Base-by-base conservation (phyloP, 208 protist species). In the Trypanosoma brucei region DNA sequence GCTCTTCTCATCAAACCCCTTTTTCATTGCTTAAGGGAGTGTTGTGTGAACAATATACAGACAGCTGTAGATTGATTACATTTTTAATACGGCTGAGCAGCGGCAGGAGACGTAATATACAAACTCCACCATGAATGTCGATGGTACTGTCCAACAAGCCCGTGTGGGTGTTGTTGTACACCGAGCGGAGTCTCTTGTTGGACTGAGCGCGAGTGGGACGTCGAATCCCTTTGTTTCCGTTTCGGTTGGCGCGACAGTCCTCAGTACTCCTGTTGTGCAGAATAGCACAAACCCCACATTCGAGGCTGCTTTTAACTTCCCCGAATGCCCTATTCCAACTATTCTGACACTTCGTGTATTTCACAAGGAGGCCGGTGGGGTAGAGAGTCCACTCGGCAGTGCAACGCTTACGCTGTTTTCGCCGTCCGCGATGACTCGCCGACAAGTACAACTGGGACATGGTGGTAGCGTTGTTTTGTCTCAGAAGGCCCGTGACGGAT, bases 171-270 rank as follows among this genome's bases (percentile, higher is more conserved):
- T 91, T 40, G 83, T 70, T 2, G 65, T 91, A 7, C 71, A 80
- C 69, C 72, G 72, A 45, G 86, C 81, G 1, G 83, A 83, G 60
- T 74, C 61, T 31, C 78, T 93, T 37, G 55, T 93, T 34, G 78
- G 62, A n/a, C 64, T 89, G 45, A 86, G 88, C 72, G 64, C 81
- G 0, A 83, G 74, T 54, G 81, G 81, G 59, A 86, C 76, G 38
- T 91, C 83, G 9, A 93, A 93, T 72, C 81, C 87, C 14, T 88
- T 76, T 73, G 68, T 93, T 11, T 71, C 62, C 2, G 79, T 70
- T 38, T 75, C 78, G 2, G 79, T 94, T 48, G 79, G 82, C 42
- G 55, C 65, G 0, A 70, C 88, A 65, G 69, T 59, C 13, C 72
- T 73, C 8, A 55, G 49, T 6, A 89, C 84, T 13, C 48, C 74